phyloP scores from a whole-genome alignment of 345 rosid species.

The Pseudoturritis turrita region DNA sequence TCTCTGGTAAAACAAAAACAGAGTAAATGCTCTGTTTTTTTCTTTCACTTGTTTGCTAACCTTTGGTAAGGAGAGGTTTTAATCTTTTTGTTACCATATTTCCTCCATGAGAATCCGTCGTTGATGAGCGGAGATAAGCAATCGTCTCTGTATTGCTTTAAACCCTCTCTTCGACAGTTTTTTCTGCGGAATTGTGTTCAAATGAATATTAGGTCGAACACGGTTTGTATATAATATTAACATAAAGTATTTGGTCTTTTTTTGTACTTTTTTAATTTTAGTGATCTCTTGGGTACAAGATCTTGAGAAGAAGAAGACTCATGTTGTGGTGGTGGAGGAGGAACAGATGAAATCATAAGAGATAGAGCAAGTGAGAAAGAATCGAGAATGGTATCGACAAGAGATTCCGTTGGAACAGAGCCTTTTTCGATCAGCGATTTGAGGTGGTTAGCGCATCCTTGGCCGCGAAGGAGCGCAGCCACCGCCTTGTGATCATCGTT shows the following conservation, averaged over 20 bases:
- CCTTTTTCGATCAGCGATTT: background rate
- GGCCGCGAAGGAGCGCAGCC: slow-evolving; percentile 9
- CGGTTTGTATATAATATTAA: background rate
- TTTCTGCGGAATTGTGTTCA: background rate
- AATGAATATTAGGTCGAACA: no score
- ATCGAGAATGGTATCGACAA: slow-evolving; percentile 2
- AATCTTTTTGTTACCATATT: slow-evolving; percentile 47
- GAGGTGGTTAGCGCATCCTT: slow-evolving; percentile 4
- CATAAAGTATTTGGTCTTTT: no score
- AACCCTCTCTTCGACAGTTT: background rate
- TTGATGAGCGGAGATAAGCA: background rate
- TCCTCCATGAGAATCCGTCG: slow-evolving; percentile 45
- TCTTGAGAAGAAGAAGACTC: background rate
- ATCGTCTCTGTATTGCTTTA: background rate
- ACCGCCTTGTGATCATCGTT: background rate
- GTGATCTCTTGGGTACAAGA: no score
- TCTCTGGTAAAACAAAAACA: background rate
- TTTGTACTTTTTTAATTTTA: background rate
- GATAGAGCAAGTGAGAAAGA: slow-evolving; percentile 4
- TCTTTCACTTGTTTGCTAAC: background rate
- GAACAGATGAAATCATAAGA: background rate
- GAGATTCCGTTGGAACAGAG: background rate
- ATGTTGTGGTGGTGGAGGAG: background rate
- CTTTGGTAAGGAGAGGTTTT: slow-evolving; percentile 26
- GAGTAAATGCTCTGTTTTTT: background rate